Evolutionary conservation across 2,329 filamentous ascomycete species (phyloP), one percentile per base, ranked within the genome.

Genomic region (Chaetomiaceae sp.): DNA sequence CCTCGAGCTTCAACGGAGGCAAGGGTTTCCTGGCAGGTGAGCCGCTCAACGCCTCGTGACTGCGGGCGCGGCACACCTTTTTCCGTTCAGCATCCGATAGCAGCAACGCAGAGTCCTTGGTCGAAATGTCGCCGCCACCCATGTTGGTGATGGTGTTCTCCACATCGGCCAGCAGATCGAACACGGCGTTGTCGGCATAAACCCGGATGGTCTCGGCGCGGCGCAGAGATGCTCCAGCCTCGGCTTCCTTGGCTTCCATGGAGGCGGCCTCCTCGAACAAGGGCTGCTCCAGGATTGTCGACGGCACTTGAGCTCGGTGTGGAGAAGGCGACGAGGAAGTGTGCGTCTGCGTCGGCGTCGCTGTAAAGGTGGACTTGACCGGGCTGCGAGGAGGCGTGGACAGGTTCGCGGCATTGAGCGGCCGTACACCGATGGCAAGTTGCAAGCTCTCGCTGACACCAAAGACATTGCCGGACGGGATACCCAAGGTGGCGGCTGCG

Each of bases 181-280:
- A 86, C 8, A 88, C 77, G 41, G 85, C 82, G 53, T 80, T 78
- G 52, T 83, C 83, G 19, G 82, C 82, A 57, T 86, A 87, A 58
- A 87, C 76, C 19, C 79, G 78, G 53, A 86, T 86, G 63, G 82
- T 86, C 64, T 86, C 80, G 33, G 81, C 73, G 19, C 74, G 74
- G 12, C 66, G 61, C 38, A 75, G 68, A 10, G 62, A 57, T 27
- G 35, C 61, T 3, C 25, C 38, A 2, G 25, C 27, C 12, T 48
- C 46, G 10, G 44, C 52, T 25, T 55, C 53, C 25, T 58, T 68
- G 61, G 13, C 54, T 41, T 51, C 62, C 47, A 56, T 52, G 16
- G 63, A 59, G 6, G 68, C 69, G 35, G 74, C 72, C 50, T 74
- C 69, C 54, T 75, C 75, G 21, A 74, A 66, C 1, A 71, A 51